Base-by-base conservation (phyloP, 352 stramenopile genomes). In the Phytophthora agathidicida region DNA sequence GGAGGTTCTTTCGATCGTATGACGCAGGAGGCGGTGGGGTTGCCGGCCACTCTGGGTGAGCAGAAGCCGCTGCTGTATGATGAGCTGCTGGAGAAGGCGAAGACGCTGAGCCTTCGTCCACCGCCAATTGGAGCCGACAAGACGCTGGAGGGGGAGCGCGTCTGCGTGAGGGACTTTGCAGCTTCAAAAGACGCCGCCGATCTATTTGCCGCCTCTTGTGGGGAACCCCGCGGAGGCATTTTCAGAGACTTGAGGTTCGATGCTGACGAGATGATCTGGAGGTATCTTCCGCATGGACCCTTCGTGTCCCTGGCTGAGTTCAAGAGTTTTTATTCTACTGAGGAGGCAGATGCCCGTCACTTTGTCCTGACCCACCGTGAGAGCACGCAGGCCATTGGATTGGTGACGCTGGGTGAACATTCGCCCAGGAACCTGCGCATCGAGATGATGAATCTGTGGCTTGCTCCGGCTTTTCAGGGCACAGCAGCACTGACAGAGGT, bases 1-100 rank as follows among this genome's bases (percentile, higher is more conserved):
- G 89, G 89, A 9, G 89, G 89, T 6, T 96, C 88, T 20, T 97
- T 97, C 47, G 79, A 96, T 24, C 84, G 89, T 44, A 97, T 97
- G 81, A 68, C 60, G 39, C 77, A 86, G 41, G 86, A 95, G 56
- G 77, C 80, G 6, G 65, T 88, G 65, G 84, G 86, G 19, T 65
- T 95, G 59, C 88, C 86, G 19, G 32, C 48, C 4, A 46, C 52
- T 14, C 46, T 84, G 26, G 81, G 72, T 10, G 83, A 96, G 60
- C 66, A 75, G 30, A 96, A 96, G 54, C 86, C 88, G 41, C 65
- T 88, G 58, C 71, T 97, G 22, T 97, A 96, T 66, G 88, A 97
- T 58, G 86, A 88, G 52, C 81, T 97, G 16, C 77, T 97, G 33
- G 74, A 61, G 1, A 78, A 72, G 20, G 65, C 73, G n/a, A 62